phyloP scores from a whole-genome alignment of 805 yeast species.

The Metschnikowia lochheadii region DNA sequence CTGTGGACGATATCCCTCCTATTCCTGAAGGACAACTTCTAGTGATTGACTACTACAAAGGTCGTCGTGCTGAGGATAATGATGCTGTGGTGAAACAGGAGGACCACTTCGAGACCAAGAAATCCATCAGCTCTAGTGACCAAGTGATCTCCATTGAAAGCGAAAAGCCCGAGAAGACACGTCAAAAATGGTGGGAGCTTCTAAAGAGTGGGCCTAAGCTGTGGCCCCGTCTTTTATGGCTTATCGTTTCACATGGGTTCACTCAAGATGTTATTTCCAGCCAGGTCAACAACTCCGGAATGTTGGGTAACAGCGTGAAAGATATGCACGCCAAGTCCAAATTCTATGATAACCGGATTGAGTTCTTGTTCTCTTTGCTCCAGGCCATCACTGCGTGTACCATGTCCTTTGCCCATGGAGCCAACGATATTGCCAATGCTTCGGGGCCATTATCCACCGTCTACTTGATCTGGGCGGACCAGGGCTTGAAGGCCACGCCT shows the following conservation, averaged over 20 bases:
- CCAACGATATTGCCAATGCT: conserved; percentile 76
- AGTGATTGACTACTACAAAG: conserved; percentile 62
- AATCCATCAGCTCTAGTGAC: conserved; percentile 9
- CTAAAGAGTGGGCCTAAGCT: conserved; percentile 43
- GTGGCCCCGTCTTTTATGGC: conserved; percentile 52
- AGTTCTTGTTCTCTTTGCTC: conserved; percentile 60
- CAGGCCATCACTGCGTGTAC: conserved; percentile 74
- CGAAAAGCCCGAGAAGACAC: conserved; percentile 30
- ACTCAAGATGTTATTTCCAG: conserved; percentile 55
- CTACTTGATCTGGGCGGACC: conserved; percentile 56
- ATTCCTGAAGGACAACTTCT: conserved; percentile 55
- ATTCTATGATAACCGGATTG: conserved; percentile 67
- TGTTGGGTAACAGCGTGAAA: conserved; percentile 44
- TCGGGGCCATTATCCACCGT: conserved; percentile 71
- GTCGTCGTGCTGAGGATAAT: conserved; percentile 40
- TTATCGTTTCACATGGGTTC: conserved; percentile 55
- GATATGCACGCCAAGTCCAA: conserved; percentile 55
- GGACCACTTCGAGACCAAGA: conserved; percentile 13
- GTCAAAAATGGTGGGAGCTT: conserved; percentile 39
- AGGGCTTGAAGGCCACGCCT: conserved; percentile 51
- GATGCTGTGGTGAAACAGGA: conserved; percentile 16
- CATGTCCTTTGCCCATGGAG: conserved; percentile 80
- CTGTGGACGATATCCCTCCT: conserved; percentile 60
- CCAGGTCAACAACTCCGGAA: conserved; percentile 40
- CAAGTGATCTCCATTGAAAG: conserved; percentile 10